Conservation (phyloP, 495 filamentous ascomycete species). For the Alectoria sarmentosa region DNA sequence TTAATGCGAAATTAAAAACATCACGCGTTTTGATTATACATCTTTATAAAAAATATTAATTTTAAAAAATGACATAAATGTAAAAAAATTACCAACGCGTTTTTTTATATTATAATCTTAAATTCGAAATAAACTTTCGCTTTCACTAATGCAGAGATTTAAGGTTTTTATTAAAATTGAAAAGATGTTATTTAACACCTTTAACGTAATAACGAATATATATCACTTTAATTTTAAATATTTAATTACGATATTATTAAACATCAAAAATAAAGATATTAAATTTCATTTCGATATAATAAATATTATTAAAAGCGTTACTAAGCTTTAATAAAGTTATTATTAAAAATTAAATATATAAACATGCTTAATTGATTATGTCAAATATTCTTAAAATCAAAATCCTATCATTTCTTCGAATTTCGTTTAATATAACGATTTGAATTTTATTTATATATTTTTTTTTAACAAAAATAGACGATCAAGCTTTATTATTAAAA, state of each 20-base stretch:
- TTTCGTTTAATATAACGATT: not conserved
- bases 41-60: not conserved
- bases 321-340: not conserved
- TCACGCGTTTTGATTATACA: not conserved
- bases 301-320: not conserved
- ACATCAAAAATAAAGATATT: not conserved
- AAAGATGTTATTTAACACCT: not conserved
- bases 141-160: not conserved
- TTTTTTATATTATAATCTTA: not conserved
- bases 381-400: not conserved
- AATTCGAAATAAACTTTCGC: not conserved
- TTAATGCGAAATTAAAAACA: not conserved
- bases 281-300: too few relatives aligned
- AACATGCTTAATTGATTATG: too few relatives aligned
- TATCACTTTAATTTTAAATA: not conserved
- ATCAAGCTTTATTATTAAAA: not conserved
- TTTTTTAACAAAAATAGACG: not conserved
- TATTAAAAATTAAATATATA: not conserved
- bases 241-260: not conserved
- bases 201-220: not conserved
- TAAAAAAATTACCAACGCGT: not conserved
- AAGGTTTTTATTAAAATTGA: not conserved
- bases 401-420: not conserved
- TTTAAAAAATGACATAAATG: not conserved
- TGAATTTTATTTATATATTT: not conserved